Evolutionary conservation across 2,329 filamentous ascomycete species (phyloP), one percentile per base, ranked within the genome.

Genomic region (Fusarium sp.): DNA sequence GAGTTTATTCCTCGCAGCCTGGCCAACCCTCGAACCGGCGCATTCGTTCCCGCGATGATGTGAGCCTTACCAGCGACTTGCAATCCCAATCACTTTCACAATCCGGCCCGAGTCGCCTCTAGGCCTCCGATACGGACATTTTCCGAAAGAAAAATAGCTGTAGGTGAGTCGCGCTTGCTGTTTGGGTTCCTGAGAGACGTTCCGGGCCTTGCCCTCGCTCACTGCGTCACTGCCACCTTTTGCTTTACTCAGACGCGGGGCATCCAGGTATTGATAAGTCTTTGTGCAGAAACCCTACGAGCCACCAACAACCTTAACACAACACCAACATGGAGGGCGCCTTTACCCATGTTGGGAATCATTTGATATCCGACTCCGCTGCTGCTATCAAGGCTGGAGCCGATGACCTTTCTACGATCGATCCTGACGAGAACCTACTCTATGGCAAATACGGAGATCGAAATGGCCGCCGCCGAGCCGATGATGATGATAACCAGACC

Each of bases 401-500:
- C 75, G 93, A 96, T 80, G 88, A 88, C 64, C 80, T 91, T 31
- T 91, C 89, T 39, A 87, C 87, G 37, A 85, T 91, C 75, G 91
- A 93, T 70, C 84, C 89, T 33, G 93, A 97, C 75, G 94, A 97
- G 80, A 92, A 87, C 81, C 85, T 95, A 68, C 86, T 97, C 45
- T 93, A 93, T 74, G 87, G 89, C 72, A 85, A 91, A 83, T 84
- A 87, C 84, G 81, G 87, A 79, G 82, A 89, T 59, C 83, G 84
- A 62, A 83, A 83, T 63, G 84, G 86, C 52, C 83, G 91, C 71
- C 89, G 93, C 72, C 87, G 90, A 76, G 89, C 91, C 75, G 94
- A 94, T 75, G 92, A 97, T 76, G 94, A 97, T 70, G 94, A 97
- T 76, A 95, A 96, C 72, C 91, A 92, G 74, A 93, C 91, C 39